phyloP scores from a whole-genome alignment of 176 grass and related monocot species.

The Lolium rigidum region DNA sequence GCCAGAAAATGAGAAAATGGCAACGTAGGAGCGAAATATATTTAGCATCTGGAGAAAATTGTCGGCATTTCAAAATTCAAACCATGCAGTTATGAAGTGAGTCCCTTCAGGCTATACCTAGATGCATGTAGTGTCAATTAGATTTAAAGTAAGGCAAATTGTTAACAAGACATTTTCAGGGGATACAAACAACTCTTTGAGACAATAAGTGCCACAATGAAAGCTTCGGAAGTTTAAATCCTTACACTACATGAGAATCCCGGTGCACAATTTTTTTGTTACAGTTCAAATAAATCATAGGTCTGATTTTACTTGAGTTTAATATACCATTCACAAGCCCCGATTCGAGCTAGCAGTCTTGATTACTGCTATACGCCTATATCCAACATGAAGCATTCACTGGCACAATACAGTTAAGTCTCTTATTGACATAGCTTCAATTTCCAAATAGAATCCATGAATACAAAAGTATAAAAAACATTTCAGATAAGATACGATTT shows the following conservation, averaged over 20 bases:
- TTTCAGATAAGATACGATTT: neutral
- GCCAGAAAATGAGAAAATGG: neutral
- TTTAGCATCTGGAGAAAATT: constrained; percentile 75
- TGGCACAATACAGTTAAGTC: neutral
- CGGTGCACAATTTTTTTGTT: neutral
- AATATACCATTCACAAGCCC: no score
- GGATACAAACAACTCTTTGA: neutral
- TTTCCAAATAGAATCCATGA: neutral
- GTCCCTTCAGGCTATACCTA: constrained; percentile 95
- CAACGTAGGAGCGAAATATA: neutral
- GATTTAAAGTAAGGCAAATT: neutral
- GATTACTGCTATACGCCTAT: neutral
- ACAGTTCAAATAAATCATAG: neutral
- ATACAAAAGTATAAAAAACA: neutral
- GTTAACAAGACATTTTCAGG: neutral
- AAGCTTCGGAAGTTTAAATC: neutral
- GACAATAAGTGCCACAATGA: neutral
- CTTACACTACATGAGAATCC: neutral
- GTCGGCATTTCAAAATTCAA: no score
- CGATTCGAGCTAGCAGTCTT: neutral
- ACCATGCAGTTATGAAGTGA: constrained; percentile 86
- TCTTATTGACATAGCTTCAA: neutral
- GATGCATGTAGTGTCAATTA: constrained; percentile 26
- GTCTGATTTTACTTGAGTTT: no score
- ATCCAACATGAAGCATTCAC: neutral